Percentiles rank a stretch among this genome's conserved stretches.
Evolutionary conservation across 2,329 filamentous ascomycete species (phyloP).

Genomic region (Talaromyces islandicus): DNA sequence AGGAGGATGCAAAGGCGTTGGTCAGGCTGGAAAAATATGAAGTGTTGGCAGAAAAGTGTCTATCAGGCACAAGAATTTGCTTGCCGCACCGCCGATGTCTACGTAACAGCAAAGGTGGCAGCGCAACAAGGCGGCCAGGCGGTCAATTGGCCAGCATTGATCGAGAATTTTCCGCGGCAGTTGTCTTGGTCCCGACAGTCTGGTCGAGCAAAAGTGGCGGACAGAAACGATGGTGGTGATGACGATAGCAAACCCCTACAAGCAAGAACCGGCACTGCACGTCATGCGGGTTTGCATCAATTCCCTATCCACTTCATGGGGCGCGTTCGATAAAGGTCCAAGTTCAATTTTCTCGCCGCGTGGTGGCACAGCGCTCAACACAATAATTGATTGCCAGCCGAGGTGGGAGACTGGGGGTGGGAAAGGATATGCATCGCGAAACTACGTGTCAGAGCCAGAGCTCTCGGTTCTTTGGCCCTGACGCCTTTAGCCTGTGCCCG

Average conservation of each 20-base stretch:
- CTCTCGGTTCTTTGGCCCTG: slow-evolving; percentile 20
- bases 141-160: slow-evolving; percentile 11
- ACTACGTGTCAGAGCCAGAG: slow-evolving; percentile 24
- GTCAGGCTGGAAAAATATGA: slow-evolving; percentile 13
- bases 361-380: background rate
- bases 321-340: background rate
- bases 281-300: slow-evolving; percentile 9
- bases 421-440: slow-evolving; percentile 12
- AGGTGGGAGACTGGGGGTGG: background rate
- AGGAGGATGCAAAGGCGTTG: slow-evolving; percentile 16
- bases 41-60: slow-evolving; percentile 16
- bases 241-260: slow-evolving; percentile 4
- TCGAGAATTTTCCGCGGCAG: slow-evolving; percentile 2
- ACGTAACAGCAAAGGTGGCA: slow-evolving; percentile 6
- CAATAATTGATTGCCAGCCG: background rate
- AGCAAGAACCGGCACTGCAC: slow-evolving; percentile 11
- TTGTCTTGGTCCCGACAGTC: slow-evolving; percentile 1
- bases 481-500: slow-evolving; percentile 19
- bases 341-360: background rate
- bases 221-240: background rate
- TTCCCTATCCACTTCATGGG: background rate
- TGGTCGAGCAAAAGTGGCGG: slow-evolving; percentile 6
- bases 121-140: slow-evolving; percentile 7
- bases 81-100: slow-evolving; percentile 4
- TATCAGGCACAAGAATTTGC: slow-evolving; percentile 10